Conservation (phyloP, 2,329 filamentous ascomycete genomes). For the Ophiocordyceps camponoti-saundersi region DNA sequence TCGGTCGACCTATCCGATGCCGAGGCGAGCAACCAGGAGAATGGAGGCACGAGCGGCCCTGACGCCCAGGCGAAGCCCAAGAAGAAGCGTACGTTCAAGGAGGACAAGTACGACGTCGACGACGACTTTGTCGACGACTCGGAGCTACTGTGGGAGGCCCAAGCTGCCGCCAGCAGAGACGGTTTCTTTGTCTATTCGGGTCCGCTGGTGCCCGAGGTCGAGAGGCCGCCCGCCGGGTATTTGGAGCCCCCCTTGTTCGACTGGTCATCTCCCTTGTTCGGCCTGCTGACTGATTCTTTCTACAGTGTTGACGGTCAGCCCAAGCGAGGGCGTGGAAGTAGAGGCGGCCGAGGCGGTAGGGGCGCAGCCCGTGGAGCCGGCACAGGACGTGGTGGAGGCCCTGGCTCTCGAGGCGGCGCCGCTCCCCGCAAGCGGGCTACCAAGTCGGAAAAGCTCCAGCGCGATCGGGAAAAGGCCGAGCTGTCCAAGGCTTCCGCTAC, state of each 20-base stretch:
- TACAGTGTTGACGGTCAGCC: slow-evolving; percentile 54
- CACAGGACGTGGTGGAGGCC: slow-evolving; percentile 31
- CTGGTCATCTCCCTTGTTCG: background rate
- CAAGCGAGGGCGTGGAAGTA: slow-evolving; percentile 44
- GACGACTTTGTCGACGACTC: slow-evolving; percentile 86
- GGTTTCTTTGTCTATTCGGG: slow-evolving; percentile 98
- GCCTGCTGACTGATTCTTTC: slow-evolving; percentile 14
- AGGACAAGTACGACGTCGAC: slow-evolving; percentile 71
- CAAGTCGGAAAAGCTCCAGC: slow-evolving; percentile 67
- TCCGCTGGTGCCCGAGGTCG: slow-evolving; percentile 70
- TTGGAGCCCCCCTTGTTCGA: slow-evolving; percentile 9
- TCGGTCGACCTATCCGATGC: slow-evolving; percentile 58
- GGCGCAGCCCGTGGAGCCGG: slow-evolving; percentile 41
- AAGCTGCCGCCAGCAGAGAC: slow-evolving; percentile 83
- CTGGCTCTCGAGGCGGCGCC: slow-evolving; percentile 59
- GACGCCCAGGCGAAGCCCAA: slow-evolving; percentile 49
- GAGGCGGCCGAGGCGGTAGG: slow-evolving; percentile 37
- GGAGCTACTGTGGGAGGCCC: slow-evolving; percentile 87
- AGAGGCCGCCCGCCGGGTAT: slow-evolving; percentile 47
- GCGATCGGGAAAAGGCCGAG: slow-evolving; percentile 64
- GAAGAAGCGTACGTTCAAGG: slow-evolving; percentile 66
- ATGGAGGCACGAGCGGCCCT: slow-evolving; percentile 44
- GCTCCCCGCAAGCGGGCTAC: slow-evolving; percentile 68
- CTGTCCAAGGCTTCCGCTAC: slow-evolving; percentile 20
- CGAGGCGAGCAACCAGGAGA: slow-evolving; percentile 79